A percentile compares a stretch with the other conserved stretches of the same genome.
These are phyloP conservation scores for Pichia terricola DNA, from an alignment of 1,139 yeast species.

Conservation along the genomic window DNA sequence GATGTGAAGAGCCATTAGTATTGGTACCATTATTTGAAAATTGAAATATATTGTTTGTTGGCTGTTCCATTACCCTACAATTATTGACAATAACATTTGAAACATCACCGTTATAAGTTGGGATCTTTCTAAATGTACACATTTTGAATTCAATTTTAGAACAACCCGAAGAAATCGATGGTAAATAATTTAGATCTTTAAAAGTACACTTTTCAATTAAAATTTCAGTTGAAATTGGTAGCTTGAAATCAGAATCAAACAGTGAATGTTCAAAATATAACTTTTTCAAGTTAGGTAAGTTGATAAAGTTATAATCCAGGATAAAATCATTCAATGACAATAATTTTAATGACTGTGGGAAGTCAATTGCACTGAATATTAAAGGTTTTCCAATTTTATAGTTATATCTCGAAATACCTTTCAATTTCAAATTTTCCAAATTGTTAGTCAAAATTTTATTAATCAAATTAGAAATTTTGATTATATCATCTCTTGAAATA, in stretches of 20 bases:
- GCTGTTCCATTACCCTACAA: constrained; percentile 24
- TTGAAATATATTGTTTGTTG: constrained; percentile 19
- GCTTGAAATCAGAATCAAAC: constrained; percentile 22
- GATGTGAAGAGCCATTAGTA: background rate
- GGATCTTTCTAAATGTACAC: constrained; percentile 24
- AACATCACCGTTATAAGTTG: constrained; percentile 20
- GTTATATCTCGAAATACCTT: constrained; percentile 23
- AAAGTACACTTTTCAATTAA: constrained; percentile 23
- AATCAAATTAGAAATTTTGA: constrained; percentile 19
- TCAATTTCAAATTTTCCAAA: constrained; percentile 20
- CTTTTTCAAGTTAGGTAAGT: constrained; percentile 18
- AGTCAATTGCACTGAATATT: constrained; percentile 20
- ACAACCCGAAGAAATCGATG: constrained; percentile 11
- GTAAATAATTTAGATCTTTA: constrained; percentile 20
- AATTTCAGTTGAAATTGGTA: constrained; percentile 20
- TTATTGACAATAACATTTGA: constrained; percentile 20
- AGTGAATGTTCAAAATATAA: constrained; percentile 23
- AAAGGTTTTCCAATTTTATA: constrained; percentile 23
- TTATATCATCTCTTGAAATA: constrained; percentile 22
- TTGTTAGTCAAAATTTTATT: constrained; percentile 19
- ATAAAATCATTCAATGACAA: constrained; percentile 23
- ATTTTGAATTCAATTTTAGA: constrained; percentile 21
- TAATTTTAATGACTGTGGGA: constrained; percentile 19
- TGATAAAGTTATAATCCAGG: constrained; percentile 19
- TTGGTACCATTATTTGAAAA: constrained; percentile 11